Evolutionary conservation across 2,329 filamentous ascomycete genomes (phyloP).

Genomic region (Leptosphaerulina australis): DNA sequence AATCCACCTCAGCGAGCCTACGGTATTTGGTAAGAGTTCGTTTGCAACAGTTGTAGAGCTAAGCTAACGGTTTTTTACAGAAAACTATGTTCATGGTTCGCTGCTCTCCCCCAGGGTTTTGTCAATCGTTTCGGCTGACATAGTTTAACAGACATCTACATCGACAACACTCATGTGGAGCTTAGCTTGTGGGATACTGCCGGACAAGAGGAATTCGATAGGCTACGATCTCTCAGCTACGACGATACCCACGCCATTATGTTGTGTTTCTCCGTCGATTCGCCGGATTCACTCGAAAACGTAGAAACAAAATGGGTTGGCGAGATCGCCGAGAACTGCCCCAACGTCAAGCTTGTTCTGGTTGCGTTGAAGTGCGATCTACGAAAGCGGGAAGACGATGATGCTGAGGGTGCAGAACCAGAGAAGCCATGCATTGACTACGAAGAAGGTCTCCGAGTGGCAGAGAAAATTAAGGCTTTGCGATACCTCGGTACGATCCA

Average conservation of each 20-base stretch:
- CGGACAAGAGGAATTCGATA: slow-evolving; percentile 98
- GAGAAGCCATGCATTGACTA: slow-evolving; percentile 78
- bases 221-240: slow-evolving; percentile 92
- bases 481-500: slow-evolving; percentile 75
- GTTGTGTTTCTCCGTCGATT: slow-evolving; percentile 97
- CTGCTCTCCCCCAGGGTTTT: slow-evolving; percentile 6
- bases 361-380: slow-evolving; percentile 97
- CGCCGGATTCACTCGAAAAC: slow-evolving; percentile 95
- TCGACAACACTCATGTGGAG: slow-evolving; percentile 96
- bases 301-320: slow-evolving; percentile 98
- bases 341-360: slow-evolving; percentile 90
- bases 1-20: slow-evolving; percentile 71
- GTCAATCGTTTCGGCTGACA: slow-evolving; percentile 11
- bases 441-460: slow-evolving; percentile 88
- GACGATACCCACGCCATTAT: slow-evolving; percentile 98
- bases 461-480: slow-evolving; percentile 87
- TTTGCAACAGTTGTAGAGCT: not conserved
- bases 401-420: slow-evolving; percentile 56
- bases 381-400: slow-evolving; percentile 72
- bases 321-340: slow-evolving; percentile 97
- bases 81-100: slow-evolving; percentile 97
- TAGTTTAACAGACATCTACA: slow-evolving; percentile 79
- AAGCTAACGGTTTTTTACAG: slow-evolving; percentile 51
- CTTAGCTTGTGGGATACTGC: slow-evolving; percentile 98
- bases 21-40: slow-evolving; percentile 71